Evolutionary conservation across 129 eudicot genomes (phyloP).

Genomic region (Glebionis coronaria): DNA sequence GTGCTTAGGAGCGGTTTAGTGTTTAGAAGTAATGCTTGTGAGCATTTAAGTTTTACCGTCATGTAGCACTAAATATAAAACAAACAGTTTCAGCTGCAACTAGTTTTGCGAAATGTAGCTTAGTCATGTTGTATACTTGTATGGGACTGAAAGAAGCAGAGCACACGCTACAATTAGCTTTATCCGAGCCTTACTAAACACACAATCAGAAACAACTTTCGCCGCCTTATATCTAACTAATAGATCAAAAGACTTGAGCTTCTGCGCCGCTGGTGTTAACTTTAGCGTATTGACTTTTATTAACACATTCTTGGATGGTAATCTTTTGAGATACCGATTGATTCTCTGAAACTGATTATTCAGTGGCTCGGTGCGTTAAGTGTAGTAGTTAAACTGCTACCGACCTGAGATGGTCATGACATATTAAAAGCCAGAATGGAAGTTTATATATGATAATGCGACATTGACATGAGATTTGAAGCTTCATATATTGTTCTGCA

Average conservation of each 20-base stretch:
- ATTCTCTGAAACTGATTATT: constrained; percentile 5
- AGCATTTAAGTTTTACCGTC: too few species aligned
- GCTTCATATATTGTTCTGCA: neutral
- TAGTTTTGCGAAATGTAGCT: too few species aligned
- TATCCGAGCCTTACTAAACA: constrained; percentile 51
- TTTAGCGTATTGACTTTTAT: neutral
- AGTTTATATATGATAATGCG: neutral
- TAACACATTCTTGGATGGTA: neutral
- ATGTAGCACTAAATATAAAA: too few species aligned
- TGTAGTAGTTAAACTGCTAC: too few species aligned
- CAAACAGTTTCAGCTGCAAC: too few species aligned
- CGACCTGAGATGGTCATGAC: too few species aligned
- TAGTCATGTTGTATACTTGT: too few species aligned
- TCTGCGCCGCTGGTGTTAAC: neutral
- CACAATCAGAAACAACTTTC: neutral
- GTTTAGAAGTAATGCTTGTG: too few species aligned
- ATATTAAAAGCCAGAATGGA: neutral
- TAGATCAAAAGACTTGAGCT: neutral
- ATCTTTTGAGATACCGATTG: constrained; percentile 9
- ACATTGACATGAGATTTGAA: neutral
- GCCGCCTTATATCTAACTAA: constrained; percentile 2
- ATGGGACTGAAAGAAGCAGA: constrained; percentile 86
- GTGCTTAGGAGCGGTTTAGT: too few species aligned
- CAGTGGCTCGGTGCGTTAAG: neutral
- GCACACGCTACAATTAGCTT: constrained; percentile 70